Evolutionary conservation across 352 stramenopile genomes (phyloP).

Genomic region (Globisporangium cystogenes): DNA sequence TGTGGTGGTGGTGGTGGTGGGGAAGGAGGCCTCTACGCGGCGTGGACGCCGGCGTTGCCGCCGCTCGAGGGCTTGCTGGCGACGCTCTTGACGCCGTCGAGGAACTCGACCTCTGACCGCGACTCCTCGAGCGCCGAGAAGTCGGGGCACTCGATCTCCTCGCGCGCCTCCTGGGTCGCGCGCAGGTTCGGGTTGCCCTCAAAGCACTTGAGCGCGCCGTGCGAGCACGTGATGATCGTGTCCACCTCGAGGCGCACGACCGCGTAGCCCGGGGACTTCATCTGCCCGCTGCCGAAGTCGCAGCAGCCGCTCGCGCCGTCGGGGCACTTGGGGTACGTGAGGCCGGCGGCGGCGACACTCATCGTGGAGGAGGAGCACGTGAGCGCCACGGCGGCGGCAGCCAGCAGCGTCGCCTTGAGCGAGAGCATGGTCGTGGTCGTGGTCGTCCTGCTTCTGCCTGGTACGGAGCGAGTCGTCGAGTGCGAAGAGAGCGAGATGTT

Average conservation of each 20-base stretch:
- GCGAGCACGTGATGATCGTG: conserved; percentile 60
- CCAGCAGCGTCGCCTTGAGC: conserved; percentile 9
- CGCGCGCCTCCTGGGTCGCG: conserved; percentile 24
- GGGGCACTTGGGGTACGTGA: conserved; percentile 54
- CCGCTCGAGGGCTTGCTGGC: conserved; percentile 3
- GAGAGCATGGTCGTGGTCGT: background rate
- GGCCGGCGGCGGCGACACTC: conserved; percentile 8
- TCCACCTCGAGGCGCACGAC: conserved; percentile 38
- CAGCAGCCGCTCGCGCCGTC: conserved; percentile 42
- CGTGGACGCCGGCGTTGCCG: conserved; percentile 23
- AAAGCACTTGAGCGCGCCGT: conserved; percentile 46
- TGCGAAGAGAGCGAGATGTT: background rate
- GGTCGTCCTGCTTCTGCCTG: background rate
- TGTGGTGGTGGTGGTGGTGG: no score
- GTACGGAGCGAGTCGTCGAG: background rate
- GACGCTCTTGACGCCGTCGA: conserved; percentile 27
- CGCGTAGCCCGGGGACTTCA: conserved; percentile 58
- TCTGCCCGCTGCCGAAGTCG: conserved; percentile 38
- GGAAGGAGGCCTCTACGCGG: conserved; percentile 8
- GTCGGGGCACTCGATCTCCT: conserved; percentile 46
- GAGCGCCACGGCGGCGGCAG: conserved; percentile 22
- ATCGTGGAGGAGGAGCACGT: conserved; percentile 15
- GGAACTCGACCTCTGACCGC: conserved; percentile 40
- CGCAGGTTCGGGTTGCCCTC: conserved; percentile 51
- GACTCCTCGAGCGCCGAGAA: conserved; percentile 61